A percentile compares a stretch with the other conserved stretches of the same genome.
Conservation (phyloP, 805 yeast species). For the Barnettozyma pratensis region DNA sequence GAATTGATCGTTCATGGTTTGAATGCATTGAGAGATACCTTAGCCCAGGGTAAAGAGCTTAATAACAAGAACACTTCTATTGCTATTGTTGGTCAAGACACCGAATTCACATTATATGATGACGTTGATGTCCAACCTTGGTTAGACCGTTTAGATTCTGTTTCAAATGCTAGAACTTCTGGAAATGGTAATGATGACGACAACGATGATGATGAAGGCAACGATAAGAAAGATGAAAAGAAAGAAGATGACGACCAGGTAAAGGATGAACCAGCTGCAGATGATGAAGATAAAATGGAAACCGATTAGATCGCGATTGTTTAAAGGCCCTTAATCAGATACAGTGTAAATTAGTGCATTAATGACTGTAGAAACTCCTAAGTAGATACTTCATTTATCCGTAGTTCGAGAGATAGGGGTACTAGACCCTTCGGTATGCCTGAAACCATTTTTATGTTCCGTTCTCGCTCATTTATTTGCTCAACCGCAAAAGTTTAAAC, state of each 20-base stretch:
- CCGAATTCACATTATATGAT: slow-evolving; percentile 71
- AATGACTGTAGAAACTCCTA: not conserved
- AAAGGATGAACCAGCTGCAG: slow-evolving; percentile 2
- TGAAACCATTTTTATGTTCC: too few species aligned
- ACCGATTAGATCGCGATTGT: slow-evolving; percentile 19
- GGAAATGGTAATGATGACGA: slow-evolving; percentile 28
- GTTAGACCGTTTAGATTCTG: slow-evolving; percentile 70
- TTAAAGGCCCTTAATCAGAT: not conserved
- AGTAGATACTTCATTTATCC: too few species aligned
- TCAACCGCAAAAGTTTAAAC: not conserved
- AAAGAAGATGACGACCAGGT: slow-evolving; percentile 9
- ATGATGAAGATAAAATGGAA: slow-evolving; percentile 32
- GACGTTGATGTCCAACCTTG: slow-evolving; percentile 80
- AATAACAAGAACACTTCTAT: slow-evolving; percentile 80
- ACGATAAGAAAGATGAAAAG: slow-evolving; percentile 14
- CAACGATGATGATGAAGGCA: slow-evolving; percentile 21
- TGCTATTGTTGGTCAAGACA: slow-evolving; percentile 84
- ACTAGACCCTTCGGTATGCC: too few species aligned
- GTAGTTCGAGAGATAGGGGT: too few species aligned
- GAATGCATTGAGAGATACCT: slow-evolving; percentile 87
- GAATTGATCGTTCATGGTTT: slow-evolving; percentile 82
- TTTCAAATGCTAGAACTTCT: slow-evolving; percentile 50
- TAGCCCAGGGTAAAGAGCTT: slow-evolving; percentile 91
- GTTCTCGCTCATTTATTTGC: not conserved
- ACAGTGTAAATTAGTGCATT: not conserved